Evolutionary conservation across 805 yeast species (phyloP).

Genomic region (Candida ortonii): DNA sequence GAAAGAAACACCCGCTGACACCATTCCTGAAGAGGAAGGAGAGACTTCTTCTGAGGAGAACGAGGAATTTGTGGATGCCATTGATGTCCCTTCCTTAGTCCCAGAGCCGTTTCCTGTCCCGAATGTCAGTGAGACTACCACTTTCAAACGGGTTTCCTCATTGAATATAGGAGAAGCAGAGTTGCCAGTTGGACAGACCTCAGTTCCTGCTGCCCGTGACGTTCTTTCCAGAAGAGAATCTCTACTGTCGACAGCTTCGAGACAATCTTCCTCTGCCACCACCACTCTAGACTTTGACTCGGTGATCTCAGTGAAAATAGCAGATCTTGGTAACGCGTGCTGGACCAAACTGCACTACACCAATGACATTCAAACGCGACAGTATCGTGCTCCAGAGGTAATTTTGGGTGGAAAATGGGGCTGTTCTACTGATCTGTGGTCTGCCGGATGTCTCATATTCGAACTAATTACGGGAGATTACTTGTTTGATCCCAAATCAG

Average conservation of each 20-base stretch:
- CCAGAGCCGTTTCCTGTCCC: too few species aligned
- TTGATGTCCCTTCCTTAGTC: slow-evolving; percentile 20
- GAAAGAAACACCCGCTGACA: slow-evolving; percentile 7
- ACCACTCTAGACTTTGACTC: slow-evolving; percentile 26
- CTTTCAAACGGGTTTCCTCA: slow-evolving; percentile 17
- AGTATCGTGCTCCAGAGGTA: slow-evolving; percentile 64
- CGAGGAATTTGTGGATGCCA: slow-evolving; percentile 29
- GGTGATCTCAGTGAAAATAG: slow-evolving; percentile 50
- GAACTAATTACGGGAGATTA: slow-evolving; percentile 62
- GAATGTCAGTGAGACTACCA: too few species aligned
- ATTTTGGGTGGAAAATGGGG: slow-evolving; percentile 61
- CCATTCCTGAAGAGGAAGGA: slow-evolving; percentile 19
- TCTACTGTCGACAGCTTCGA: slow-evolving; percentile 12
- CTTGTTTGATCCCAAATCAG: slow-evolving; percentile 57
- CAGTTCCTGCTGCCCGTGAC: too few species aligned
- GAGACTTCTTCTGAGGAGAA: slow-evolving; percentile 13
- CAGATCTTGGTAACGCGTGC: slow-evolving; percentile 71
- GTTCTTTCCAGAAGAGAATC: slow-evolving; percentile 17
- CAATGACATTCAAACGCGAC: slow-evolving; percentile 67
- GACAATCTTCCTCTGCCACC: slow-evolving; percentile 16
- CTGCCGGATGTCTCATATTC: slow-evolving; percentile 55
- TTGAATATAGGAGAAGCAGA: too few species aligned
- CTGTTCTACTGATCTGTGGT: slow-evolving; percentile 61
- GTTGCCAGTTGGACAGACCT: too few species aligned
- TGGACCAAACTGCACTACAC: slow-evolving; percentile 62